These are phyloP conservation scores for Mycena latifolia DNA, from an alignment of 768 basidiomycete genomes.

Conservation along the genomic window DNA sequence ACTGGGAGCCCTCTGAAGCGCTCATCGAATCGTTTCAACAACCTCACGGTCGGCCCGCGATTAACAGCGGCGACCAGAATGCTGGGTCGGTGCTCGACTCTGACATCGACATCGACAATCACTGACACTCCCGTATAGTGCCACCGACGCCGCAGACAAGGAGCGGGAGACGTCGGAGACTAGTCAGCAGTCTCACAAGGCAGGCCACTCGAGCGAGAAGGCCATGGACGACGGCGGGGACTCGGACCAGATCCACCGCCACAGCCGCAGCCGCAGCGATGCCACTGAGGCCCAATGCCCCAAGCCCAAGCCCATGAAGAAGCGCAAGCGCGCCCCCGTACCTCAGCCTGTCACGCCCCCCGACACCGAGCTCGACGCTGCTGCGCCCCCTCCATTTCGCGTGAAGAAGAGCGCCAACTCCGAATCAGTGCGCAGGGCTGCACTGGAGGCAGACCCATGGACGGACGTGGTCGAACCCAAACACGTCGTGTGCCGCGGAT, in stretches of 20 bases:
- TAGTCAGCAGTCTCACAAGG: not conserved
- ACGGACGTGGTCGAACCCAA: not conserved
- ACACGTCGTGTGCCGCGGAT: conserved; percentile 11
- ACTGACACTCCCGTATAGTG: too few relatives aligned
- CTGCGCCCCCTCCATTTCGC: not conserved
- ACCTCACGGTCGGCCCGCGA: too few relatives aligned
- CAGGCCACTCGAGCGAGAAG: not conserved
- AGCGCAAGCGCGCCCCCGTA: not conserved
- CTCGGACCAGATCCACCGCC: too few relatives aligned
- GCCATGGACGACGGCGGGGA: not conserved
- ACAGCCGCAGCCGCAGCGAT: not conserved
- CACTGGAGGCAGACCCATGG: conserved; percentile 4
- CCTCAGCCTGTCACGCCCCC: not conserved
- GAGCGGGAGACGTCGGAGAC: not conserved
- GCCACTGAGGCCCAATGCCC: not conserved
- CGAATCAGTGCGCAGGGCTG: conserved; percentile 3
- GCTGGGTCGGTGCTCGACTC: not conserved
- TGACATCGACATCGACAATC: too few relatives aligned
- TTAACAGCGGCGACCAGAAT: not conserved
- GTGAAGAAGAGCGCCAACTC: conserved; percentile 10
- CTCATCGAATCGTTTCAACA: not conserved
- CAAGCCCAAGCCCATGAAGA: not conserved
- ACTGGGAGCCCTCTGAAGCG: not conserved
- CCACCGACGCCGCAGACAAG: not conserved
- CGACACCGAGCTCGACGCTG: not conserved